phyloP scores from a whole-genome alignment of 176 grass and related monocot species.

The Hordeum marinum region DNA sequence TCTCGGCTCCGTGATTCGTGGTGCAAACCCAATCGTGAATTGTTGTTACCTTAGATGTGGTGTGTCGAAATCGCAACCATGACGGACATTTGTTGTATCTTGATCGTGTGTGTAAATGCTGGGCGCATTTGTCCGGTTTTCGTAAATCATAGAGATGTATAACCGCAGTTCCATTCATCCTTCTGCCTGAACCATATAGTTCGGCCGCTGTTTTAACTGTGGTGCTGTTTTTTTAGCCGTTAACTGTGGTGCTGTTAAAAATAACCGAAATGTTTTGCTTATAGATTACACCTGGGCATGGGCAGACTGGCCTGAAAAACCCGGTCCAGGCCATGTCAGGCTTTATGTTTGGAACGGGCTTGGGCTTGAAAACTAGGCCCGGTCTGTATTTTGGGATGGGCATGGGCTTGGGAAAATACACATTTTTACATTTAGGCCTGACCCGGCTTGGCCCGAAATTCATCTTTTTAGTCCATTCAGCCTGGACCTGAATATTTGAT shows the following conservation, averaged over 20 bases:
- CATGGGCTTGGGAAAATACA: no score
- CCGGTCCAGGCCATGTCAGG: no score
- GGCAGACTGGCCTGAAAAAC: no score
- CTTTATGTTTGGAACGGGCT: no score
- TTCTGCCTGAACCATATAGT: background rate
- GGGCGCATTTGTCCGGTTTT: background rate
- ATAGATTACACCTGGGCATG: no score
- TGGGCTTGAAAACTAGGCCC: no score
- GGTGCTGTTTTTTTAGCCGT: no score
- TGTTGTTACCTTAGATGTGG: constrained; percentile 20
- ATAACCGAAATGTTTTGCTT: background rate
- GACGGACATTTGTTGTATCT: constrained; percentile 4
- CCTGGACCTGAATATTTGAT: no score
- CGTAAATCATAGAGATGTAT: background rate
- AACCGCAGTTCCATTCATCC: background rate
- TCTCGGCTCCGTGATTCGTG: background rate
- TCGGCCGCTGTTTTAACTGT: background rate
- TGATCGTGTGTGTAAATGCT: constrained; percentile 6
- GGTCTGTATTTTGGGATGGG: no score
- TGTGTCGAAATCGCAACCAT: background rate
- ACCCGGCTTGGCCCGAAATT: no score
- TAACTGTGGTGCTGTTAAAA: background rate
- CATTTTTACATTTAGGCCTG: no score
- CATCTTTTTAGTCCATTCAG: no score
- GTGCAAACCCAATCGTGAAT: background rate